These are phyloP conservation scores for Curvularia hawaiiensis DNA, from an alignment of 2,329 filamentous ascomycete genomes.

Conservation along the genomic window DNA sequence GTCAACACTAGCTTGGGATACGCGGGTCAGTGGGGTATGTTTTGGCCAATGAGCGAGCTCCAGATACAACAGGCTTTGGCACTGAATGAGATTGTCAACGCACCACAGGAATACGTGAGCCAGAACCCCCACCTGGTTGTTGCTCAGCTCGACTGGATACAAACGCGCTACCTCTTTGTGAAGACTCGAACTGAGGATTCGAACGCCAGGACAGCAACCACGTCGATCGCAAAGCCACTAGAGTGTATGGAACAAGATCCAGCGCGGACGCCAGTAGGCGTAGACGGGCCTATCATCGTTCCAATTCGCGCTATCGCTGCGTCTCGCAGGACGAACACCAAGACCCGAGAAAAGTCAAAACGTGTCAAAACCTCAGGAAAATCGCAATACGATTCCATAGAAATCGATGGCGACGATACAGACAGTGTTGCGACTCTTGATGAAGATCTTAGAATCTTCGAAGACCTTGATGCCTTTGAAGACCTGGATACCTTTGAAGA, in stretches of 20 bases:
- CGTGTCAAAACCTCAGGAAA: constrained; percentile 37
- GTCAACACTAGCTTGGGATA: constrained; percentile 64
- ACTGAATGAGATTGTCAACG: constrained; percentile 85
- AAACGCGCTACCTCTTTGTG: constrained; percentile 83
- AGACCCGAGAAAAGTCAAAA: constrained; percentile 23
- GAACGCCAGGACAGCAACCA: background rate
- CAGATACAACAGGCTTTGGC: constrained; percentile 66
- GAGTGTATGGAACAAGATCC: constrained; percentile 50
- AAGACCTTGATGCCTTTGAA: constrained; percentile 13
- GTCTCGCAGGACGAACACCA: constrained; percentile 46
- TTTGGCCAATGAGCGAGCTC: constrained; percentile 69
- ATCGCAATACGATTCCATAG: constrained; percentile 44
- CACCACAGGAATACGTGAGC: constrained; percentile 64
- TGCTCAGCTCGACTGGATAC: constrained; percentile 80
- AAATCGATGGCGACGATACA: constrained; percentile 46
- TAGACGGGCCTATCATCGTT: constrained; percentile 52
- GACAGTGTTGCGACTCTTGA: constrained; percentile 56
- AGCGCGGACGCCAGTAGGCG: constrained; percentile 49
- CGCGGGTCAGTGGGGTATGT: constrained; percentile 20
- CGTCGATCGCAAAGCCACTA: constrained; percentile 27
- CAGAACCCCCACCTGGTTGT: constrained; percentile 71
- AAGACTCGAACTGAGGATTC: constrained; percentile 17
- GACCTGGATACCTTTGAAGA: constrained; percentile 25
- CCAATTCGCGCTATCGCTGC: constrained; percentile 58
- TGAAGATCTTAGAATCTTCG: constrained; percentile 55